phyloP scores from a whole-genome alignment of 495 filamentous ascomycete species.

The Venustampulla echinocandica region DNA sequence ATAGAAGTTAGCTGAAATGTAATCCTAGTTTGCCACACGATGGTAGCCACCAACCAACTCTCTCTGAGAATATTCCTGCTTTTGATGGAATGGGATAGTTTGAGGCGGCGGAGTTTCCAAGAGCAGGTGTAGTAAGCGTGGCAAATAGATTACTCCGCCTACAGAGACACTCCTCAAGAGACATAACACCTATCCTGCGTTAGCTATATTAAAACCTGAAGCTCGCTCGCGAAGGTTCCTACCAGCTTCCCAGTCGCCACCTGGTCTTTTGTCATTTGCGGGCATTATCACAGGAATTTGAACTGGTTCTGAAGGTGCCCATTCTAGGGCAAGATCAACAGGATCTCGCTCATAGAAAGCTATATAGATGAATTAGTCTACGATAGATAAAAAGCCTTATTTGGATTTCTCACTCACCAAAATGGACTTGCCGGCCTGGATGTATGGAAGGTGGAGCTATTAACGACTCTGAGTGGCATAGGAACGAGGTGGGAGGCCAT shows the following conservation, averaged over 20 bases:
- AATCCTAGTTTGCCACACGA: not conserved
- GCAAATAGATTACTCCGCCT: conserved; percentile 62
- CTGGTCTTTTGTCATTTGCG: conserved; percentile 64
- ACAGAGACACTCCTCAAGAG: conserved; percentile 64
- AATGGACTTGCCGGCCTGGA: not conserved
- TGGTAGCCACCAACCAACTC: conserved; percentile 44
- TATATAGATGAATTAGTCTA: not conserved
- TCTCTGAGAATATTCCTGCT: conserved; percentile 58
- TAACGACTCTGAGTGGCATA: conserved; percentile 22
- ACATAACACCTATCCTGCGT: conserved; percentile 31
- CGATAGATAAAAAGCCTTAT: not conserved
- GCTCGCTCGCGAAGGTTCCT: conserved; percentile 15
- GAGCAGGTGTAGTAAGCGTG: conserved; percentile 47
- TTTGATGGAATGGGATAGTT: conserved; percentile 62
- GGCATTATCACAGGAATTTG: conserved; percentile 61
- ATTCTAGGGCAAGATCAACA: conserved; percentile 58
- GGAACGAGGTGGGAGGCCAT: conserved; percentile 39
- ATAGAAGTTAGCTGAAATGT: conserved; percentile 1
- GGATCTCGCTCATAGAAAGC: conserved; percentile 45
- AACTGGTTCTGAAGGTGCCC: conserved; percentile 30
- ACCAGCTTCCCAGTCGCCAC: conserved; percentile 71
- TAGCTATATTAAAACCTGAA: not conserved
- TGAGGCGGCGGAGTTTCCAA: conserved; percentile 26
- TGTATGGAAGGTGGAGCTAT: not conserved
- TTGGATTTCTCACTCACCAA: not conserved